phyloP scores from a whole-genome alignment of 768 basidiomycete species.

The Pleurotus tuoliensis region DNA sequence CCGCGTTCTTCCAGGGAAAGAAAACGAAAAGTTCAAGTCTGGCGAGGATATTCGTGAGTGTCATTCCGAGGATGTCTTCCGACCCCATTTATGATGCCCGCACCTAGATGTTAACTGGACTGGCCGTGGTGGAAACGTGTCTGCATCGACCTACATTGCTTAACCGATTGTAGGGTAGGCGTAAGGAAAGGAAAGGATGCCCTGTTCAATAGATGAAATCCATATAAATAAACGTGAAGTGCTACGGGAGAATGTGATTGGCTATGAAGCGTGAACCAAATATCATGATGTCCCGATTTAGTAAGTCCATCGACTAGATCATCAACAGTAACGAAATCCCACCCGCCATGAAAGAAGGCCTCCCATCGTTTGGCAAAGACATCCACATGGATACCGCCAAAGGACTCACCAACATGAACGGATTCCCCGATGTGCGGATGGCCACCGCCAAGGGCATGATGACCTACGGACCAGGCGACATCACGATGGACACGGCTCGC shows the following conservation, averaged over 20 bases:
- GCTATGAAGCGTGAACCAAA: not conserved
- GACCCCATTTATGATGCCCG: too few relatives aligned
- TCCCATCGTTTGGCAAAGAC: conserved; percentile 26
- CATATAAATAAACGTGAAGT: too few relatives aligned
- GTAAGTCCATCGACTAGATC: not conserved
- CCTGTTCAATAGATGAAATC: not conserved
- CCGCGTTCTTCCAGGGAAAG: conserved; percentile 89
- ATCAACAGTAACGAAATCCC: too few relatives aligned
- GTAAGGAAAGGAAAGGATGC: conserved; percentile 5
- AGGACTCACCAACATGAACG: conserved; percentile 41
- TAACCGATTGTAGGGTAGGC: conserved; percentile 22
- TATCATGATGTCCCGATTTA: not conserved
- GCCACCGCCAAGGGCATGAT: conserved; percentile 55
- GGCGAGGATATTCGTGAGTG: conserved; percentile 86
- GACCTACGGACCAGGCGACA: conserved; percentile 42
- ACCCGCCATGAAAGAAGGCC: not conserved
- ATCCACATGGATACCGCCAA: conserved; percentile 78
- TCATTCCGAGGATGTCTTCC: not conserved
- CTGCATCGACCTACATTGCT: conserved; percentile 79
- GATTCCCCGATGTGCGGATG: conserved; percentile 49
- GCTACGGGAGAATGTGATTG: too few relatives aligned
- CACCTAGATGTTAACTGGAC: conserved; percentile 94
- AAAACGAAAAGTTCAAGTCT: conserved; percentile 75
- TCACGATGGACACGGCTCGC: conserved; percentile 67
- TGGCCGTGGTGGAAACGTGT: conserved; percentile 93